Evolutionary conservation across 2,329 filamentous ascomycete genomes (phyloP).

Genomic region (Didymella exigua): DNA sequence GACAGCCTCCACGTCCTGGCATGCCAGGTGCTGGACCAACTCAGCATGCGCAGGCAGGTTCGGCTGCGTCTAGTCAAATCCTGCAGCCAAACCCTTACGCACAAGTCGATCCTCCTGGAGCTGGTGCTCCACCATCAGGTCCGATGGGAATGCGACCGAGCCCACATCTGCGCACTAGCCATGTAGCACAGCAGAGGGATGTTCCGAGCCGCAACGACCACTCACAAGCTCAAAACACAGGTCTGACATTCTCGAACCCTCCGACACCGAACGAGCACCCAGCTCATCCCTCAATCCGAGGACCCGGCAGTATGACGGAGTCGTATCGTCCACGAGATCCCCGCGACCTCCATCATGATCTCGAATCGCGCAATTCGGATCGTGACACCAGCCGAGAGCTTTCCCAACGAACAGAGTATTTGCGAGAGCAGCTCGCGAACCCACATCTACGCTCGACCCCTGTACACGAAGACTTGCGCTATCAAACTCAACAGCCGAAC

Average conservation of each 20-base stretch:
- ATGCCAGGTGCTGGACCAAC: slow-evolving; percentile 28
- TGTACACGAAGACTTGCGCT: slow-evolving; percentile 38
- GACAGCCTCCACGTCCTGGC: slow-evolving; percentile 32
- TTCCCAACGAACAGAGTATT: slow-evolving; percentile 36
- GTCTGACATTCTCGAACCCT: slow-evolving; percentile 41
- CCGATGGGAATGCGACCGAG: slow-evolving; percentile 47
- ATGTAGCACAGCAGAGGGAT: slow-evolving; percentile 38
- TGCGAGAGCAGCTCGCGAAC: slow-evolving; percentile 40
- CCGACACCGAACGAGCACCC: slow-evolving; percentile 41
- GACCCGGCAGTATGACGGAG: slow-evolving; percentile 31
- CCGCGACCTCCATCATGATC: slow-evolving; percentile 37
- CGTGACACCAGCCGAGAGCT: slow-evolving; percentile 43
- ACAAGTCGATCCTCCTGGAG: slow-evolving; percentile 44
- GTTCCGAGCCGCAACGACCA: slow-evolving; percentile 41
- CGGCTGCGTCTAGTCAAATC: slow-evolving; percentile 34
- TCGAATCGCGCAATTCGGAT: slow-evolving; percentile 39
- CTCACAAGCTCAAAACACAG: slow-evolving; percentile 38
- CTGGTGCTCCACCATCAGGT: slow-evolving; percentile 32
- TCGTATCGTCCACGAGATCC: slow-evolving; percentile 38
- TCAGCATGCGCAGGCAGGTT: slow-evolving; percentile 26
- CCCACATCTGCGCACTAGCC: slow-evolving; percentile 41
- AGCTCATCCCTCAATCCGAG: slow-evolving; percentile 32
- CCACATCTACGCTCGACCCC: slow-evolving; percentile 28
- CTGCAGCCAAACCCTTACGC: slow-evolving; percentile 47
- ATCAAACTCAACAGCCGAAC: slow-evolving; percentile 35